A percentile compares a stretch with the other conserved stretches of the same genome.
Conservation (phyloP, 2,329 filamentous ascomycete species). For the Aspergillus sojae region DNA sequence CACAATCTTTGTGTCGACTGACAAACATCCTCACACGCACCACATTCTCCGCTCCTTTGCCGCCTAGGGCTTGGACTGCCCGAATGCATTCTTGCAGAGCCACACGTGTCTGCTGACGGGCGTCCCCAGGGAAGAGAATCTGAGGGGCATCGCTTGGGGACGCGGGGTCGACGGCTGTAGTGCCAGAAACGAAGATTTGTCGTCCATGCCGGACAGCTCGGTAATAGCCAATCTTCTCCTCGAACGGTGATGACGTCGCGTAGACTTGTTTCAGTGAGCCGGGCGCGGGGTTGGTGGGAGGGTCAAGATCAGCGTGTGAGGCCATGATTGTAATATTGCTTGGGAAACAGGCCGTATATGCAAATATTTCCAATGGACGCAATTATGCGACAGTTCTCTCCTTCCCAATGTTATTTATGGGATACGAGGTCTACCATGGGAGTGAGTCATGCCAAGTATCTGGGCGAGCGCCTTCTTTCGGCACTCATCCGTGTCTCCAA, state of each 20-base stretch:
- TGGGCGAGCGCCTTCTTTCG: too few relatives aligned
- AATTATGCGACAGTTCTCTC: not conserved
- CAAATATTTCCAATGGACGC: not conserved
- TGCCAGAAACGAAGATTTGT: slow-evolving; percentile 42
- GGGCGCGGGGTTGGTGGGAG: not conserved
- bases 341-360: not conserved
- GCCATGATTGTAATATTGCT: not conserved
- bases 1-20: slow-evolving; percentile 31
- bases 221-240: slow-evolving; percentile 41
- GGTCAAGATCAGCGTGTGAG: not conserved
- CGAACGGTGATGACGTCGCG: slow-evolving; percentile 40
- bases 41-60: slow-evolving; percentile 34
- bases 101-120: slow-evolving; percentile 34
- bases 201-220: slow-evolving; percentile 40
- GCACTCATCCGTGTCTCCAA: not conserved
- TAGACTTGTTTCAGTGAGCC: slow-evolving; percentile 28
- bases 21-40: slow-evolving; percentile 41
- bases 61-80: slow-evolving; percentile 37
- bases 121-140: slow-evolving; percentile 36
- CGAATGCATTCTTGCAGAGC: slow-evolving; percentile 29
- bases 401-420: not conserved
- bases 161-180: slow-evolving; percentile 39
- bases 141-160: slow-evolving; percentile 30
- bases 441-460: slow-evolving; percentile 4
- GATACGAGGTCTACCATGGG: not conserved